These are phyloP conservation scores for Pleurotus djamor DNA, from an alignment of 768 basidiomycete species.

Conservation along the genomic window DNA sequence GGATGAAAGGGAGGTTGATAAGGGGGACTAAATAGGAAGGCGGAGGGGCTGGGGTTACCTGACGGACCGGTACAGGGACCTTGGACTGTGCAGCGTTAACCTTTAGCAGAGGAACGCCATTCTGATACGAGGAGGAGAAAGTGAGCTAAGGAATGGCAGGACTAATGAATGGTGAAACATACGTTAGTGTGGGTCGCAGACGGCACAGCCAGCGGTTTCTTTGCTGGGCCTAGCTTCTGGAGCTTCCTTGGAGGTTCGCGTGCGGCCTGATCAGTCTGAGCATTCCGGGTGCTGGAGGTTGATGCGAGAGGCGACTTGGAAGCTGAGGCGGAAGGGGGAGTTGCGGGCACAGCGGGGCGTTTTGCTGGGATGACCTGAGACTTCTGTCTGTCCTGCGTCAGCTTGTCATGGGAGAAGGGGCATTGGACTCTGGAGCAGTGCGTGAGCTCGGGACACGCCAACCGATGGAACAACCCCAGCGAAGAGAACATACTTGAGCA, in stretches of 20 bases:
- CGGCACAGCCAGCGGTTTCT: slow-evolving; percentile 41
- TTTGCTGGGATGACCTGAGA: slow-evolving; percentile 49
- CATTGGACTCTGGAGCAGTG: slow-evolving; percentile 54
- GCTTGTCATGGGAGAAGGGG: slow-evolving; percentile 62
- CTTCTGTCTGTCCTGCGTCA: slow-evolving; percentile 26
- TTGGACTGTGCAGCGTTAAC: slow-evolving; percentile 68
- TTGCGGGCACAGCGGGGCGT: slow-evolving; percentile 27
- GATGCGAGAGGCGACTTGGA: slow-evolving; percentile 8
- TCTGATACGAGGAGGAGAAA: slow-evolving; percentile 25
- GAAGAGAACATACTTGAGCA: slow-evolving; percentile 58
- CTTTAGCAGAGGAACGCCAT: slow-evolving; percentile 63
- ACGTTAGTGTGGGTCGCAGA: slow-evolving; percentile 34
- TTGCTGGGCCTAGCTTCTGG: slow-evolving; percentile 45
- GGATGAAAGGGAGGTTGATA: neutral
- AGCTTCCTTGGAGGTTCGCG: slow-evolving; percentile 64
- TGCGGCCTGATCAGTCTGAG: neutral
- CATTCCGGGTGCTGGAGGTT: slow-evolving; percentile 15
- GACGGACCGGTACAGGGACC: slow-evolving; percentile 72
- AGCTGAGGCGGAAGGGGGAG: slow-evolving; percentile 27
- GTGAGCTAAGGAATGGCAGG: slow-evolving; percentile 1
- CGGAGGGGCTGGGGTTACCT: slow-evolving; percentile 38
- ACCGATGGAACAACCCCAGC: slow-evolving; percentile 50
- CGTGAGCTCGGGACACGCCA: slow-evolving; percentile 56
- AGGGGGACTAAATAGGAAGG: neutral
- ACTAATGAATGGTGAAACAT: slow-evolving; percentile 11